Percentiles rank a stretch among this genome's conserved stretches.
phyloP scores from a whole-genome alignment of 1,284 basidiomycete genomes.

The Sporisorium exsertum region DNA sequence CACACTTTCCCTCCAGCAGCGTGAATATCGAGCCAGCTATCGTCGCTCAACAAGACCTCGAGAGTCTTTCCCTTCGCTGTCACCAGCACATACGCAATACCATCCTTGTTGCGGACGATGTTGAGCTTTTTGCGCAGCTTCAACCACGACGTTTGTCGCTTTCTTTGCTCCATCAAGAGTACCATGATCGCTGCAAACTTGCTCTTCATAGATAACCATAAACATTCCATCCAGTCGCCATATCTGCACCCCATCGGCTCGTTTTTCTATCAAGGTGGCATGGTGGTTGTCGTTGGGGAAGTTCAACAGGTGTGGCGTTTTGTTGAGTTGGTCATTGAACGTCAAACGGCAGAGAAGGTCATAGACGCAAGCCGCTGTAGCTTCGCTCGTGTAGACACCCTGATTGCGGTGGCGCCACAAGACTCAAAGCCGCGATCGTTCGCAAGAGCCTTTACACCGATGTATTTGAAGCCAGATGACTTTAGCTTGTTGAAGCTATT shows the following conservation, averaged over 20 bases:
- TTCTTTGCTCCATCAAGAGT: neutral
- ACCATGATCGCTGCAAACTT: neutral
- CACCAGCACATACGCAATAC: too few relatives aligned
- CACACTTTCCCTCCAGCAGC: too few relatives aligned
- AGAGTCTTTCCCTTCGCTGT: neutral
- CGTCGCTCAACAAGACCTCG: neutral
- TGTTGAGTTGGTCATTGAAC: neutral
- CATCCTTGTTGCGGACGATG: too few relatives aligned
- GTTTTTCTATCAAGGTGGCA: neutral
- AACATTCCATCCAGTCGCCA: neutral
- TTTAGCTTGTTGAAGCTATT: neutral
- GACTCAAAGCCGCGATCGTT: too few relatives aligned
- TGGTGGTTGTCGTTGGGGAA: neutral
- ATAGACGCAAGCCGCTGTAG: neutral
- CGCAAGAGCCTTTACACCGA: too few relatives aligned
- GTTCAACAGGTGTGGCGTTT: conserved; percentile 1
- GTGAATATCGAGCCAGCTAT: conserved; percentile 1
- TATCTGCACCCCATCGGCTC: neutral
- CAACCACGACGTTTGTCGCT: too few relatives aligned
- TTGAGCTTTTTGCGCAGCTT: too few relatives aligned
- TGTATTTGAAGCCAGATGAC: too few relatives aligned
- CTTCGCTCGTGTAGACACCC: neutral
- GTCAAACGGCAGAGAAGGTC: neutral
- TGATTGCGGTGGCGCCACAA: neutral
- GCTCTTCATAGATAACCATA: neutral